Percentiles rank a stretch among this genome's conserved stretches.
These are phyloP conservation scores for Aureobasidium uvarum DNA, from an alignment of 2,329 filamentous ascomycete genomes.

Conservation along the genomic window DNA sequence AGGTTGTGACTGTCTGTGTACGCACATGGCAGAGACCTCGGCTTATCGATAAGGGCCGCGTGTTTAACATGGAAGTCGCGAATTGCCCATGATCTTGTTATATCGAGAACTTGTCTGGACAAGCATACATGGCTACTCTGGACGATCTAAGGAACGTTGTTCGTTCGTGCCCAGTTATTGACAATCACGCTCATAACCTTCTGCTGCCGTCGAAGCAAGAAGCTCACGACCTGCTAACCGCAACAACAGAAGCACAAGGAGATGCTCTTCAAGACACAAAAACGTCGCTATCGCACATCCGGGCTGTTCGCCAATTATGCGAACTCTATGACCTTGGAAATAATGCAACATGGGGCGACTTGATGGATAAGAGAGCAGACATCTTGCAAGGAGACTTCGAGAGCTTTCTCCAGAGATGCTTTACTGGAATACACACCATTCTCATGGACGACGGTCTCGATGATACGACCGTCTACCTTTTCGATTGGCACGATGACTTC, in stretches of 20 bases:
- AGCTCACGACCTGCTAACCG: conserved; percentile 57
- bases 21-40: too few species aligned
- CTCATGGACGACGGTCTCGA: conserved; percentile 75
- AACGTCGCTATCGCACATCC: conserved; percentile 65
- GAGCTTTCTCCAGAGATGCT: conserved; percentile 61
- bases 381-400: conserved; percentile 50
- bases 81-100: not conserved
- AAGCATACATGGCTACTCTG: conserved; percentile 25
- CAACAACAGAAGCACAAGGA: conserved; percentile 71
- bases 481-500: conserved; percentile 64
- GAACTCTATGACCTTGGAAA: conserved; percentile 58
- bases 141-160: conserved; percentile 34
- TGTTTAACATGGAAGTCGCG: not conserved
- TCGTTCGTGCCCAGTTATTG: conserved; percentile 58
- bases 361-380: conserved; percentile 51
- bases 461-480: conserved; percentile 56
- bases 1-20: too few species aligned
- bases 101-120: not conserved
- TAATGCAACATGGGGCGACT: conserved; percentile 60
- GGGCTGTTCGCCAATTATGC: conserved; percentile 67
- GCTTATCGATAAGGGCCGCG: conserved; percentile 1
- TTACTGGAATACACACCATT: conserved; percentile 69
- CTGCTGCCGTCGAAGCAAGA: conserved; percentile 53
- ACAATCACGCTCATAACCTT: conserved; percentile 71
- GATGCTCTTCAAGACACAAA: conserved; percentile 62